Evolutionary conservation across 352 stramenopile species (phyloP).

Genomic region (Globisporangium acanthophoron): DNA sequence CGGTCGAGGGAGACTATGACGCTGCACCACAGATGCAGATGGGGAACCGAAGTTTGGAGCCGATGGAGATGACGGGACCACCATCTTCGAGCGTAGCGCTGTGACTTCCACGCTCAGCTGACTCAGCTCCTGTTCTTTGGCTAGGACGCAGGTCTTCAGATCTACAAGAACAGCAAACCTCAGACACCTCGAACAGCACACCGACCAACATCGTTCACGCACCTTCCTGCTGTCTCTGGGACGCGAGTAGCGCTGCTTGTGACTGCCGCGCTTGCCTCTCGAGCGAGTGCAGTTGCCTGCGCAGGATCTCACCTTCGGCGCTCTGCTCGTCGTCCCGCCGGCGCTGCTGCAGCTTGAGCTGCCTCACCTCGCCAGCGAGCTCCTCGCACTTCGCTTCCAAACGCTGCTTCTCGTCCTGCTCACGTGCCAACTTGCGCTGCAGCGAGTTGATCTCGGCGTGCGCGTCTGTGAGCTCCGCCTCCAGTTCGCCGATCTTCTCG

Average conservation of each 20-base stretch:
- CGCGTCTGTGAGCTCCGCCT: slow-evolving; percentile 23
- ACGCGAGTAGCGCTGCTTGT: slow-evolving; percentile 22
- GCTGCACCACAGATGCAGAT: neutral
- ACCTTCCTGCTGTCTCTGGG: slow-evolving; percentile 18
- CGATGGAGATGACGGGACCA: neutral
- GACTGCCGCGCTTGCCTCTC: slow-evolving; percentile 22
- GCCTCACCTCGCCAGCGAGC: slow-evolving; percentile 19
- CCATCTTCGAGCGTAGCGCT: neutral
- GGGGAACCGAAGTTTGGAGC: slow-evolving; percentile 6
- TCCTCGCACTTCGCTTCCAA: slow-evolving; percentile 1
- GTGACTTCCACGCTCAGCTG: neutral
- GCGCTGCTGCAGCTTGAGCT: slow-evolving; percentile 11
- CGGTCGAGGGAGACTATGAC: slow-evolving; percentile 9
- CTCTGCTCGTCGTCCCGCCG: slow-evolving; percentile 21
- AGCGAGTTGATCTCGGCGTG: slow-evolving; percentile 10
- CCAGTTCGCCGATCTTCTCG: slow-evolving; percentile 25
- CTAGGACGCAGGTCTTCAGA: slow-evolving; percentile 7
- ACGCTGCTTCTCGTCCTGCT: slow-evolving; percentile 17
- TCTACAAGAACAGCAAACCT: slow-evolving; percentile 10
- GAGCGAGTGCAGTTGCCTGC: slow-evolving; percentile 23
- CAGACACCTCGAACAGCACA: neutral
- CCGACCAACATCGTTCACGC: too few relatives aligned
- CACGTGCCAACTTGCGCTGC: slow-evolving; percentile 17
- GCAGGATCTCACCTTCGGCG: slow-evolving; percentile 57
- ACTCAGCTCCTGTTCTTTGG: slow-evolving; percentile 12